A percentile compares a stretch with the other conserved stretches of the same genome.
Conservation (phyloP, 179 eudicot genomes). For the Actinidia arguta region DNA sequence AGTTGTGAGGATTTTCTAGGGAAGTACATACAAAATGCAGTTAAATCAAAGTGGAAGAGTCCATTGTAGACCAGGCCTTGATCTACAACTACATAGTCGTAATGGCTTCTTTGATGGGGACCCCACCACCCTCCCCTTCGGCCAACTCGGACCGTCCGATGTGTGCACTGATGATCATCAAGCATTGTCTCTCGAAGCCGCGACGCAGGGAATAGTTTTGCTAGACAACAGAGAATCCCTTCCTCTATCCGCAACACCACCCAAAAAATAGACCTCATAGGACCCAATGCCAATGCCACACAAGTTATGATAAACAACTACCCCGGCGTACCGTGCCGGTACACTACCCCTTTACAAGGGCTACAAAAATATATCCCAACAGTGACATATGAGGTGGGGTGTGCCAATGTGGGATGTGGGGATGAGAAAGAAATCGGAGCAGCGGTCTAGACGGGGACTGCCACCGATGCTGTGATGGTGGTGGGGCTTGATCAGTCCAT, state of each 20-base stretch:
- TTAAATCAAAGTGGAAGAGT: constrained; percentile 42
- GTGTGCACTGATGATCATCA: constrained; percentile 36
- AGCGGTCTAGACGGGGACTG: constrained; percentile 30
- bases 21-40: constrained; percentile 53
- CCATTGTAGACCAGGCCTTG: constrained; percentile 53
- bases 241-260: constrained; percentile 30
- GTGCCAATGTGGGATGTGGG: constrained; percentile 31
- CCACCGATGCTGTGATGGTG: constrained; percentile 36
- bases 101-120: constrained; percentile 74
- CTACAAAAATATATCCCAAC: constrained; percentile 26
- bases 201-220: constrained; percentile 49
- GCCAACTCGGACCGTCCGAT: constrained; percentile 30
- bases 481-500: constrained; percentile 49
- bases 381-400: constrained; percentile 34
- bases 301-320: constrained; percentile 42
- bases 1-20: constrained; percentile 66
- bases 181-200: constrained; percentile 37
- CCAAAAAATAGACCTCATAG: constrained; percentile 34
- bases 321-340: constrained; percentile 47
- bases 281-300: constrained; percentile 46
- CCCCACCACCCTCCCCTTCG: constrained; percentile 32
- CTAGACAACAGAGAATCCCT: constrained; percentile 36
- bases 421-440: constrained; percentile 3
- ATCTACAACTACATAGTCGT: constrained; percentile 53
- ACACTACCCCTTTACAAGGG: constrained; percentile 44